These are phyloP conservation scores for Phialophora chinensis DNA, from an alignment of 2,329 filamentous ascomycete species.

Conservation along the genomic window DNA sequence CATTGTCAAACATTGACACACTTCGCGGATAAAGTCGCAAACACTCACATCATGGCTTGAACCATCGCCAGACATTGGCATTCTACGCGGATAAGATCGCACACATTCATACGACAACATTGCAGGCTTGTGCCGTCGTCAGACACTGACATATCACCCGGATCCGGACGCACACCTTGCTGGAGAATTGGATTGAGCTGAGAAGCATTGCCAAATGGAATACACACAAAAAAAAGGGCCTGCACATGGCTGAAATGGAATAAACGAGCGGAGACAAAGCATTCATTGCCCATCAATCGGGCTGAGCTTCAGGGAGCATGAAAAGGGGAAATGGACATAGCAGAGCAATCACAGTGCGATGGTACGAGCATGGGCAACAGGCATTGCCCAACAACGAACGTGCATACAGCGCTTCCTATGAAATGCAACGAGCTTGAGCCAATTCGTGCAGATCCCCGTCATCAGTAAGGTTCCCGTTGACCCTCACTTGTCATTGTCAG, in stretches of 20 bases:
- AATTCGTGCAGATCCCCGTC: background rate
- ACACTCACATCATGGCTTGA: background rate
- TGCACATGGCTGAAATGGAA: background rate
- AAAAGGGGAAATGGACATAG: background rate
- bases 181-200: background rate
- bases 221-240: background rate
- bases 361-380: background rate
- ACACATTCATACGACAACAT: background rate
- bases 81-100: background rate
- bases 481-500: background rate
- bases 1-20: background rate
- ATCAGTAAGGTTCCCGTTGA: background rate
- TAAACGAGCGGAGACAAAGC: background rate
- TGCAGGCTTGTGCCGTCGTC: background rate
- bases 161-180: background rate
- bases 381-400: background rate
- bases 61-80: background rate
- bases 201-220: background rate
- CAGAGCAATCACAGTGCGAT: background rate
- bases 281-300: background rate
- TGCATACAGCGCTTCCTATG: background rate
- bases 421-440: background rate
- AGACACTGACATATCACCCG: background rate
- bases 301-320: background rate
- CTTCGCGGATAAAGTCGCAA: background rate